Base-by-base conservation (phyloP, 2,329 filamentous ascomycete species). In the Aaosphaeria pasadenensis region DNA sequence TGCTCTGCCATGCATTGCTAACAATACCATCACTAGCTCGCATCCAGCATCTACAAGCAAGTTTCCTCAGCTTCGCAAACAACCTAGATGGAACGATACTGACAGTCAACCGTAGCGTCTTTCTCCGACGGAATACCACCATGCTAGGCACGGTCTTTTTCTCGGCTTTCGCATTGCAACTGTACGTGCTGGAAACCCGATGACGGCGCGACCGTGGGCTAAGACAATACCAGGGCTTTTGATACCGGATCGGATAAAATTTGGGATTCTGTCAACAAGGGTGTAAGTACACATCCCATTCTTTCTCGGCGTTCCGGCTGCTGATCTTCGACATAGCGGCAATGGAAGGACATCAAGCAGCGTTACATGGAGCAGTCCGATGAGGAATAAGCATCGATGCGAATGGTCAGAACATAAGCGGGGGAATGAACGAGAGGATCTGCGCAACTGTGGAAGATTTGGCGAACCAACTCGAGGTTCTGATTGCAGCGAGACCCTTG, bases 331-430 rank as follows among this genome's bases (percentile, higher is more conserved):
- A 29, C 50, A 62, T 69, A 97, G 92, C 90, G 92, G 69, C 92
- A 96, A 95, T 97, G 94, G 94, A 96, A 96, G 83, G 94, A 99
- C 74, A 96, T 99, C 79, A 92, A 95, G 78, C 78, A 86, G 74
- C 86, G 82, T 75, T 99, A 96, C 75, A 74, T 95, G 66, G 69
- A 88, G 75, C 79, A 80, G 51, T 82, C 78, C 48, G 85, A 88
- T 56, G 85, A 85, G 57, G 85, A 86, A 51, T 74, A 69, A 57
- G 24, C 39, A 24, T 24, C 17, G 17, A 24, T 24, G 17, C 17
- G 17, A 24, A 24, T 24, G 17, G 17, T 24, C 17, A 24, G 17
- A 24, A 24, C 17, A 24, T 24, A 24, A 24, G 17, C 17, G 17
- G 17, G 17, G 17, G 17, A 24, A 24, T 24, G 17, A 24, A 24